Evolutionary conservation across 345 rosid genomes (phyloP).

Genomic region (Brassica juncea): DNA sequence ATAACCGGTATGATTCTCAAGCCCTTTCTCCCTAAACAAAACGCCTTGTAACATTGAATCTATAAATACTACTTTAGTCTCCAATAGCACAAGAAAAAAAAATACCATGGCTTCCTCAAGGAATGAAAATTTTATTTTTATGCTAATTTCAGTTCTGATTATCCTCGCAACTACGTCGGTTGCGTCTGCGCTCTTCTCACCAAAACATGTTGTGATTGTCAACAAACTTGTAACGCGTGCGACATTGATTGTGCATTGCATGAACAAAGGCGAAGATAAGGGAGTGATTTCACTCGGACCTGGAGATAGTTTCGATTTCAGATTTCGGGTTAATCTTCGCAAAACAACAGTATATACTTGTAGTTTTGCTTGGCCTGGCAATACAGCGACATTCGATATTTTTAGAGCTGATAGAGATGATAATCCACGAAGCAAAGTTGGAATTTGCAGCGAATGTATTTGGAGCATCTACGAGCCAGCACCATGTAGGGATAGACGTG

Average conservation of each 20-base stretch:
- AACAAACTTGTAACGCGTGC: neutral
- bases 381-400: neutral
- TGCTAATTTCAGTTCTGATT: neutral
- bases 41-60: neutral
- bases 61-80: neutral
- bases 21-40: neutral
- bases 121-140: neutral
- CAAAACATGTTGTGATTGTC: neutral
- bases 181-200: neutral
- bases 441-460: neutral
- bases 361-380: neutral
- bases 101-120: neutral
- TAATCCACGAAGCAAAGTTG: neutral
- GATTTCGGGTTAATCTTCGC: constrained; percentile 15
- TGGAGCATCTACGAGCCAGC: neutral
- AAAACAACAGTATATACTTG: neutral
- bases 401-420: neutral
- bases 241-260: constrained; percentile 12
- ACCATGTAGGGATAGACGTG: neutral
- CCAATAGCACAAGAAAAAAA: neutral
- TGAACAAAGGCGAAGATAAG: constrained; percentile 2
- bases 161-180: neutral
- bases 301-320: constrained; percentile 6
- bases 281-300: neutral
- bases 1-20: neutral